A percentile compares a stretch with the other conserved stretches of the same genome.
Conservation (phyloP, 257 asterid genomes). For the Lithospermum erythrorhizon region DNA sequence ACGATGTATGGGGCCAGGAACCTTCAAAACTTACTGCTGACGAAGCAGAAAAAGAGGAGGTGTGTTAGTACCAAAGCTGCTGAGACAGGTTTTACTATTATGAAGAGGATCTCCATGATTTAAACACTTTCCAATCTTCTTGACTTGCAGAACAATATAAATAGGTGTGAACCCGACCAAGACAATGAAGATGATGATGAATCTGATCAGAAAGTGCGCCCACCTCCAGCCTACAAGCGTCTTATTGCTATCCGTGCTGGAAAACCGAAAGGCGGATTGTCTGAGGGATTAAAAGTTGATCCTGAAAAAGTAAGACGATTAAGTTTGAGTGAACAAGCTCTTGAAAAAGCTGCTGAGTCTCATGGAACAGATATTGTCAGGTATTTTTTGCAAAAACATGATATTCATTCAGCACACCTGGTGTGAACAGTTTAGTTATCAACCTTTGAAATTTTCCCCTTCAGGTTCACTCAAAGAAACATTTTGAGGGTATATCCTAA, state of each 20-base stretch:
- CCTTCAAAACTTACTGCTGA: conserved; percentile 48
- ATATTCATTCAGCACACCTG: too few species aligned
- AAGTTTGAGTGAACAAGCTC: conserved; percentile 88
- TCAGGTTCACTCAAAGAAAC: conserved; percentile 73
- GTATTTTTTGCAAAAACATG: conserved; percentile 16
- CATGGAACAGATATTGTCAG: conserved; percentile 67
- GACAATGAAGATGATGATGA: conserved; percentile 42
- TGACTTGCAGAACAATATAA: conserved; percentile 24
- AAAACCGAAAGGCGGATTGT: conserved; percentile 71
- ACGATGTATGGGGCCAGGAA: conserved; percentile 73
- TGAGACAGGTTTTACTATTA: neutral
- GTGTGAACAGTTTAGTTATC: conserved; percentile 7
- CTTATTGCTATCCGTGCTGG: conserved; percentile 89
- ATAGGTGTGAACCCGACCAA: conserved; percentile 14
- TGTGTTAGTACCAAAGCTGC: conserved; percentile 8
- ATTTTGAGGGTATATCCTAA: conserved; percentile 74
- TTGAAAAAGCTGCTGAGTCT: conserved; percentile 59
- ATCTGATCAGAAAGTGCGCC: conserved; percentile 21
- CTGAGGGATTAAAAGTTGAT: conserved; percentile 56
- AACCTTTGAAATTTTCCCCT: conserved; percentile 1
- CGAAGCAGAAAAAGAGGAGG: conserved; percentile 41
- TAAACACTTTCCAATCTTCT: neutral
- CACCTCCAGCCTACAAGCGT: conserved; percentile 46
- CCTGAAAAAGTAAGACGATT: conserved; percentile 76
- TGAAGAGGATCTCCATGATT: conserved; percentile 4